Percentiles rank a stretch among this genome's conserved stretches.
phyloP scores from a whole-genome alignment of 768 basidiomycete genomes.

The Neoboletus magnificus region DNA sequence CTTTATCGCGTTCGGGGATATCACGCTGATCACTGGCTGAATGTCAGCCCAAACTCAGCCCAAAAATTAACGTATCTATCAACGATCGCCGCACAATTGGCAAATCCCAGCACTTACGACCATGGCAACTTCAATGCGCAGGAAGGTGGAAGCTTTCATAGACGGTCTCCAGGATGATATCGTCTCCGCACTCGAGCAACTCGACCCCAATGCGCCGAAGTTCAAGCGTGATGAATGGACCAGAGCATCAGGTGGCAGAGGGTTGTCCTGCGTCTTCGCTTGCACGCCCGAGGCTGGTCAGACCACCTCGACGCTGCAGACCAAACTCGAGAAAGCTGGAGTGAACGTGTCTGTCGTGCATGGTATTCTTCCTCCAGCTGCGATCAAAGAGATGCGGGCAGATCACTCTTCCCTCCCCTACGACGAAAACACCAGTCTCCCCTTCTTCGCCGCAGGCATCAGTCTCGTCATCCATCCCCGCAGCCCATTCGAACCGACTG shows the following conservation, averaged over 20 bases:
- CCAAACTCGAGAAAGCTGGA: slow-evolving; percentile 90
- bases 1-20: slow-evolving; percentile 12
- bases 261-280: slow-evolving; percentile 81
- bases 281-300: slow-evolving; percentile 33
- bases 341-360: slow-evolving; percentile 94
- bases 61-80: background rate
- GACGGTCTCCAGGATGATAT: slow-evolving; percentile 75
- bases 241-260: slow-evolving; percentile 64
- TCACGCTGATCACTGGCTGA: background rate
- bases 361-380: slow-evolving; percentile 81
- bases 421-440: slow-evolving; percentile 59
- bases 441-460: slow-evolving; percentile 92
- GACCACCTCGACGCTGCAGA: slow-evolving; percentile 35
- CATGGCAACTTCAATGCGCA: slow-evolving; percentile 54
- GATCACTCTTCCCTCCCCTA: slow-evolving; percentile 79
- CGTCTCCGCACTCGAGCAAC: slow-evolving; percentile 67
- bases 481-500: slow-evolving; percentile 91
- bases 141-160: slow-evolving; percentile 75
- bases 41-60: background rate
- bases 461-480: slow-evolving; percentile 92
- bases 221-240: slow-evolving; percentile 85
- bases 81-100: background rate
- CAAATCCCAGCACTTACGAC: background rate
- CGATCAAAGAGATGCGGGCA: slow-evolving; percentile 92
- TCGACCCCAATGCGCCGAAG: slow-evolving; percentile 65